Evolutionary conservation across 257 asterid genomes (phyloP), one percentile per base, ranked within the genome.

Genomic region (Nicotiana obtusifolia): DNA sequence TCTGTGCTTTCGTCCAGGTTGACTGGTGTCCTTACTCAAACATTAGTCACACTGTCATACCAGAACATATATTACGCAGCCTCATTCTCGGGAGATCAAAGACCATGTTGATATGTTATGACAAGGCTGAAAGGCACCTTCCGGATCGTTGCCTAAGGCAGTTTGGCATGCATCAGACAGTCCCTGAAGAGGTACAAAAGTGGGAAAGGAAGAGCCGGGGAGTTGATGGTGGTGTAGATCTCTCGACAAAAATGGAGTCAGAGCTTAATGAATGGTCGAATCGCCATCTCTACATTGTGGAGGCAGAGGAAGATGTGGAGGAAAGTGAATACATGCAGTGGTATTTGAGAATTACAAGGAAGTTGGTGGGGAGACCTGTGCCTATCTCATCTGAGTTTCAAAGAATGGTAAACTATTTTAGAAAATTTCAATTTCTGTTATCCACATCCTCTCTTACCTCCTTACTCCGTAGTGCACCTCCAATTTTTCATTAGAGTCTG

Each of bases 151-250:
- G 97, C 91, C 82, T 95, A 78, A 90, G 97, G 83, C 99, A 94
- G 83, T 95, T 94, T 76, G 97, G 97, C 81, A 90, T 94, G 97
- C 96, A 82, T 62, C 99, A 94, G 83, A 89, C 92, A 14, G 83
- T 95, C 52, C 97, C 97, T 0, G 90, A 90, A 83, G 97, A 89
- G 85, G 98, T 95, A 84, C 91, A 88, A 73, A 87, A 87, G 79
- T 95, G 99, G 99, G 98, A 95, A 85, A 93, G 99, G 88, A 93
- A 91, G 89, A 94, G 92, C 22, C 99, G 97, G 84, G 99, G 99
- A 60, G 99, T 95, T 62, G 99, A 95, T 84, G 96, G 97, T 52
- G 99, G 98, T 44, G 92, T 95, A 26, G 93, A 95, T 82, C 93
- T 94, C 52, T 87, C 97, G 10, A 89, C 86, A 37, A 95, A 93